Base-by-base conservation (phyloP, 140 eudicot species). In the Senecio squalidus region DNA sequence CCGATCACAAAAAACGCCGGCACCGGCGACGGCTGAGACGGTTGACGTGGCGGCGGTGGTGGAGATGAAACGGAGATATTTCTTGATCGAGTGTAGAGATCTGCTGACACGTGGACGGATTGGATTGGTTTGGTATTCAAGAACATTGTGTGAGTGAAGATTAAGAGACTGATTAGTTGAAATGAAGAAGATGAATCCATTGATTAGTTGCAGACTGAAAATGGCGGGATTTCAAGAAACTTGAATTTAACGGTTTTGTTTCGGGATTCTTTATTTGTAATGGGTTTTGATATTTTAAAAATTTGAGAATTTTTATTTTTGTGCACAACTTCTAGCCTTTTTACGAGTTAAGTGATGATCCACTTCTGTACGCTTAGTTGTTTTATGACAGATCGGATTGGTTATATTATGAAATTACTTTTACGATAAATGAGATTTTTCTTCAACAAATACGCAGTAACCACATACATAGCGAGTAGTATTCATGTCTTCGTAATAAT, bases 1-100 rank as follows among this genome's bases (percentile, higher is more conserved):
- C 98, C 98, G 13, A 92, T 77, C 0, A 92, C 74, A 62, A 87
- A 92, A 9, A 92, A 59, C 2, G 95, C 96, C 7, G 98, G 96
- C 2, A 50, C 96, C 2, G 33, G 64, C 14, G 66, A 6, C 4
- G 79, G 66, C 0, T 66, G 20, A 0, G 71, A n/a, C 11, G 82
- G 69, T 0, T 66, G 25, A 1, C 66, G 45, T 2, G 70, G 21
- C 0, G 60, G 49, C 5, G 47, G 62, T 4, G 62, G 53, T 0
- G 47, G 63, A 51, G 58, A 57, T 17, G 56, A 38, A 39, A 44
- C 21, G 33, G 77, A 64, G 13, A 18, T 15, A 34, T 72, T 72
- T 34, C 47, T 57, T 34, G 71, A 38, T 55, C 22, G 36, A 6
- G 72, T 72, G 16, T 72, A 72, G 38, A 72, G 77, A 64, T 72